Evolutionary conservation across 495 filamentous ascomycete species (phyloP), one percentile per base, ranked within the genome.

Genomic region (Bryoglossum gracile): DNA sequence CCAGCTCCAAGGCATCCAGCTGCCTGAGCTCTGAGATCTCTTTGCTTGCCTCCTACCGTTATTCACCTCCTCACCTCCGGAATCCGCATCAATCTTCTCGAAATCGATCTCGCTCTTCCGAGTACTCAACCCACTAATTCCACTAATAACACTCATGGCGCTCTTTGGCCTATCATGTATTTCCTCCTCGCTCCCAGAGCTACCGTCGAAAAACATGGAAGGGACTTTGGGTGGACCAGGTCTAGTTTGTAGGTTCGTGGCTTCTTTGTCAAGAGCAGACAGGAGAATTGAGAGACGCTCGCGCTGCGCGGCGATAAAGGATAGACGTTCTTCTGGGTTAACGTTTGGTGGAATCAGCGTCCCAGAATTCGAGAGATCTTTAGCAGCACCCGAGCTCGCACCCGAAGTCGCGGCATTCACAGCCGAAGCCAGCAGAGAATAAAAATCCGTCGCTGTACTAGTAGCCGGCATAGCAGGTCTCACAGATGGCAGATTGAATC

Each of bases 41-140:
- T 41, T 45, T 23, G 37, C 48, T 41, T 62, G 52, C 36, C 59
- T 62, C 47, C 61, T 58, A 36, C 50, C 46, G 13, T 63, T 62
- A 11, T 71, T 62, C 36, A 69, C 74, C 33, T 75, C 75, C 26
- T 64, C 71, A 4, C 49, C 42, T 1, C 74, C 72, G 55, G 83
- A 84, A 46, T 85, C 83, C n/a, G 73, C 72, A 30, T 88, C 82
- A 52, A 95, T 82, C 58, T 84, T 82, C 58, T 91, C 85, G 61
- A 95, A 95, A 50, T 89, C 87, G 59, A 88, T 58, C 6, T 78
- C 66, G 40, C 69, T 63, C 48, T 67, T 46, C 11, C 65, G 34
- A 8, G 48, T 41, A 28, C 51, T 51, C 21, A 55, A 28, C 60
- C 60, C 75, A 62, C 68, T 77, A 2, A 35, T 6, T 62, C 60